These are phyloP conservation scores for Echria macrotheca DNA, from an alignment of 495 filamentous ascomycete genomes.

Conservation along the genomic window DNA sequence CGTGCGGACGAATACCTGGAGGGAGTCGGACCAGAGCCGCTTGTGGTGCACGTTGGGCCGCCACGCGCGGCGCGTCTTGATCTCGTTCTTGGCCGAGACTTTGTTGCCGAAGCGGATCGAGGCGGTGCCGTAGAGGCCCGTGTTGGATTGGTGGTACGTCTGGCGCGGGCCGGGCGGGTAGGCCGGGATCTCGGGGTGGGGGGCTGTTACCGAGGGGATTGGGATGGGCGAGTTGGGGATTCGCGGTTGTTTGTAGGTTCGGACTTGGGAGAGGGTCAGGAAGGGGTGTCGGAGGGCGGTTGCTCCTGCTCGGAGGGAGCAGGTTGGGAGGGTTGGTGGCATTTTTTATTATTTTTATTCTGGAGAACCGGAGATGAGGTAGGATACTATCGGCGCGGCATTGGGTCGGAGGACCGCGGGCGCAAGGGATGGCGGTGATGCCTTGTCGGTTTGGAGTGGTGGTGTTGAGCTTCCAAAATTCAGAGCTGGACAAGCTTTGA, in stretches of 20 bases:
- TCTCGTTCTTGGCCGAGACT: conserved; percentile 67
- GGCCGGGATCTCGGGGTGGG: conserved; percentile 48
- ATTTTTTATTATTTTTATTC: too few species aligned
- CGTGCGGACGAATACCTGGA: conserved; percentile 62
- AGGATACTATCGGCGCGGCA: too few species aligned
- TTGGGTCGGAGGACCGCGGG: too few species aligned
- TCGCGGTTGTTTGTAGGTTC: conserved; percentile 22
- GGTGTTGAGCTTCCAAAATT: conserved; percentile 18
- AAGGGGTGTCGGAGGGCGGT: conserved; percentile 16
- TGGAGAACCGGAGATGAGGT: too few species aligned
- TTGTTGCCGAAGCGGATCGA: conserved; percentile 89
- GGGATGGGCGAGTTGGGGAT: conserved; percentile 23
- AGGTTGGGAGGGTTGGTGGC: conserved; percentile 14
- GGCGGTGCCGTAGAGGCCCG: conserved; percentile 73
- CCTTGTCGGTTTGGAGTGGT: background rate
- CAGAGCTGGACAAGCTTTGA: background rate
- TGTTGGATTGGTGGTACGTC: conserved; percentile 81
- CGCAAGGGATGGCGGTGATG: background rate
- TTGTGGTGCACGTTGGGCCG: conserved; percentile 80
- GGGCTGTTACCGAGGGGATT: conserved; percentile 25
- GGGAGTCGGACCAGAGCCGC: conserved; percentile 62
- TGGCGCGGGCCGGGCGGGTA: conserved; percentile 82
- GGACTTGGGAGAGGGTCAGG: conserved; percentile 18
- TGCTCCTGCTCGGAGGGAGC: conserved; percentile 13
- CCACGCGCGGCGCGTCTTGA: conserved; percentile 83